Evolutionary conservation across 192 early-diverging fungal species (phyloP).

Genomic region (Helicostylum pulchrum): DNA sequence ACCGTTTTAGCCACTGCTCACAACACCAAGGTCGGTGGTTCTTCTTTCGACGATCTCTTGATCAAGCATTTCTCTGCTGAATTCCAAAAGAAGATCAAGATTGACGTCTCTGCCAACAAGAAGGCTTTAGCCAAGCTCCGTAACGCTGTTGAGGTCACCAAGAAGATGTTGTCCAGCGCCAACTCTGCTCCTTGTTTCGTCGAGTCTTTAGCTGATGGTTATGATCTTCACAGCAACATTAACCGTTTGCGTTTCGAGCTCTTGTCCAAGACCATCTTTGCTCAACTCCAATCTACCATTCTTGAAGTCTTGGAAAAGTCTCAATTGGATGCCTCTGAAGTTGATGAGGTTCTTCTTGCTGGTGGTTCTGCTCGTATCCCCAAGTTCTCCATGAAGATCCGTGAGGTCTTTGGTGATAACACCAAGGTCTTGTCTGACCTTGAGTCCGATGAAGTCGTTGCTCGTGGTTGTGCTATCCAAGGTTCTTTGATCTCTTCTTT

Average conservation of each 20-base stretch:
- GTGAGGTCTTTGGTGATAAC: constrained; percentile 68
- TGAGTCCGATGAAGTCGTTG: constrained; percentile 93
- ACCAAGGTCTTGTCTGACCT: constrained; percentile 71
- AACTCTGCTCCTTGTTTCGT: constrained; percentile 87
- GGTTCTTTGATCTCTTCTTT: constrained; percentile 68
- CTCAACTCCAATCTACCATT: constrained; percentile 64
- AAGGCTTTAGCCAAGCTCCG: constrained; percentile 80
- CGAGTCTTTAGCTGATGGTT: constrained; percentile 86
- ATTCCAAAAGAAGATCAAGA: constrained; percentile 83
- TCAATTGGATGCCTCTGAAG: constrained; percentile 61
- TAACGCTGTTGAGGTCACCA: constrained; percentile 85
- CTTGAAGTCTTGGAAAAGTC: constrained; percentile 61
- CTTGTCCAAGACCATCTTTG: constrained; percentile 74
- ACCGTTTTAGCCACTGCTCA: constrained; percentile 75
- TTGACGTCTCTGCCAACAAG: constrained; percentile 73
- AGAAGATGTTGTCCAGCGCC: constrained; percentile 80
- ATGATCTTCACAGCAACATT: constrained; percentile 84
- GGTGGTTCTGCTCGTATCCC: constrained; percentile 89
- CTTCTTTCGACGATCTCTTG: constrained; percentile 81
- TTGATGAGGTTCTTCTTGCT: constrained; percentile 86
- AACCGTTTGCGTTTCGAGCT: constrained; percentile 90
- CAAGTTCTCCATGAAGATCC: constrained; percentile 74
- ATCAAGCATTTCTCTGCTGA: constrained; percentile 77
- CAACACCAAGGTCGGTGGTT: constrained; percentile 77
- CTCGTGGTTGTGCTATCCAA: constrained; percentile 88